A percentile compares a stretch with the other conserved stretches of the same genome.
These are phyloP conservation scores for Besnoitia besnoiti DNA, from an alignment of 169 alveolate species.

Conservation along the genomic window DNA sequence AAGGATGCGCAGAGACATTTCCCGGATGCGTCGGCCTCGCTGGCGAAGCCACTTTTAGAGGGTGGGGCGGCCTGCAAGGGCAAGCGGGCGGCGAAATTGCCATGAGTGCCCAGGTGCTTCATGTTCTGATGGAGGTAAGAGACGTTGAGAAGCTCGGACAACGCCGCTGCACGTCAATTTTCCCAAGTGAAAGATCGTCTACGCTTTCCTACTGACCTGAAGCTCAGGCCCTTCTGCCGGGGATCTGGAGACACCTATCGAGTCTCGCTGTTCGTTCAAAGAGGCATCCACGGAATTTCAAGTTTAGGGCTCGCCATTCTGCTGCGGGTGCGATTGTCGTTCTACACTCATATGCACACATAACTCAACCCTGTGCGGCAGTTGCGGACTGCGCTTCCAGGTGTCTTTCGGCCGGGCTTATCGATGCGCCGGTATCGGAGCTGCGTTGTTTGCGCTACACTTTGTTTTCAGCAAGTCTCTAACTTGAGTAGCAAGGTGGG, in stretches of 20 bases:
- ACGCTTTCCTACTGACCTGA: background rate
- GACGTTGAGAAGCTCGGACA: no score
- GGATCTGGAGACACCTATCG: no score
- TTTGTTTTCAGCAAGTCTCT: slow-evolving; percentile 18
- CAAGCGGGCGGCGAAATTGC: background rate
- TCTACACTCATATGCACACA: no score
- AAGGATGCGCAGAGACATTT: no score
- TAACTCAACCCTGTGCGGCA: no score
- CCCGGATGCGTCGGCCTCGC: background rate
- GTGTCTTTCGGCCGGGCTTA: no score
- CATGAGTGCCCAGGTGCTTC: slow-evolving; percentile 16
- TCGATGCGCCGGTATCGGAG: background rate
- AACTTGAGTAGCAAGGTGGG: slow-evolving; percentile 39
- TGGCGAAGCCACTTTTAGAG: background rate
- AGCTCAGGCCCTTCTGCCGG: no score
- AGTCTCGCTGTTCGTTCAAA: no score
- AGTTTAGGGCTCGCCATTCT: no score
- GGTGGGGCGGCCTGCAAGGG: background rate
- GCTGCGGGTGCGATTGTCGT: no score
- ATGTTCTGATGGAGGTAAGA: slow-evolving; percentile 16
- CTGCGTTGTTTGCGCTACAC: background rate
- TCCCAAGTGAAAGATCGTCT: background rate
- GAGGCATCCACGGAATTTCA: no score
- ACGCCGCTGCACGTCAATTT: background rate
- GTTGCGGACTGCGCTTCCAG: no score